Percentiles rank a stretch among this genome's conserved stretches.
Conservation (phyloP, 2,329 filamentous ascomycete genomes). For the Penicillium sp. region DNA sequence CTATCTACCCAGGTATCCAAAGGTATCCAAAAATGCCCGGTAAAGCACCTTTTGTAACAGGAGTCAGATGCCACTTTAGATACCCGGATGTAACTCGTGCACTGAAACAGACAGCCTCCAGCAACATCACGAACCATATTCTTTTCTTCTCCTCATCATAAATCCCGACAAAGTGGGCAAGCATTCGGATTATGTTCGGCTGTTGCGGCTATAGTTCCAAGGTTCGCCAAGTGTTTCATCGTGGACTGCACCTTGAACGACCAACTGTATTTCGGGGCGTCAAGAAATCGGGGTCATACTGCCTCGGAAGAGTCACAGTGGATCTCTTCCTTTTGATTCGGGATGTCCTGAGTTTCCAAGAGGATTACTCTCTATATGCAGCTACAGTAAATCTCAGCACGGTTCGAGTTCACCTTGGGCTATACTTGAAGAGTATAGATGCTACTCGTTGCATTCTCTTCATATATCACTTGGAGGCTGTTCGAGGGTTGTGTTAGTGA, state of each 20-base stretch:
- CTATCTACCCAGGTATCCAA: too few relatives aligned
- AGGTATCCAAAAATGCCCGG: not conserved
- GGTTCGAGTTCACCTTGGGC: too few relatives aligned
- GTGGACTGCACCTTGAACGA: not conserved
- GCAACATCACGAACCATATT: not conserved
- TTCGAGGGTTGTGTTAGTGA: not conserved
- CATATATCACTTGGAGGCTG: too few relatives aligned
- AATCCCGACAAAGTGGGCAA: not conserved
- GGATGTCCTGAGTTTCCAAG: not conserved
- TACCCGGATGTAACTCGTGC: not conserved
- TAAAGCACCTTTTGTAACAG: slow-evolving; percentile 4
- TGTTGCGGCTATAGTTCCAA: slow-evolving; percentile 13
- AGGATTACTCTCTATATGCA: not conserved
- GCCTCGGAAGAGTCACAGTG: slow-evolving; percentile 1
- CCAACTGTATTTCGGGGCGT: not conserved
- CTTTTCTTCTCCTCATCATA: slow-evolving; percentile 1
- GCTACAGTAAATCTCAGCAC: too few relatives aligned
- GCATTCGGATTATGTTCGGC: slow-evolving; percentile 6
- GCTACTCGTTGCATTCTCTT: too few relatives aligned
- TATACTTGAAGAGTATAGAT: too few relatives aligned
- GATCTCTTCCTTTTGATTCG: not conserved
- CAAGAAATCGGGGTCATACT: not conserved
- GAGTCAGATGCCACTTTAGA: not conserved
- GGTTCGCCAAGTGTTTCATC: slow-evolving; percentile 3
- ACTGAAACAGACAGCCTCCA: not conserved